phyloP scores from a whole-genome alignment of 1,139 yeast species.

The Geotrichum carabidarum region DNA sequence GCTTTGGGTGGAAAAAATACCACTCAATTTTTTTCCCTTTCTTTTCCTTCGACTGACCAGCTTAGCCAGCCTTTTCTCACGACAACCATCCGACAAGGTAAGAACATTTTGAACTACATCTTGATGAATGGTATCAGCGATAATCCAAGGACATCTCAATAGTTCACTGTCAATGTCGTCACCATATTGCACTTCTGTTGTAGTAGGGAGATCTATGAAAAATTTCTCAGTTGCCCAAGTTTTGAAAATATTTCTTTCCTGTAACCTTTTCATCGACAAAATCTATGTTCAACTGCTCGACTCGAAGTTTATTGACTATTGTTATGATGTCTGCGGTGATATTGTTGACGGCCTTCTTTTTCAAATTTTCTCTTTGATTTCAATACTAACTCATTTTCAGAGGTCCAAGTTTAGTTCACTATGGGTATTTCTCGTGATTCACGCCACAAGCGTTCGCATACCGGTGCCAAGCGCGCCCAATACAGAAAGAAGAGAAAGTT shows the following conservation, averaged over 20 bases:
- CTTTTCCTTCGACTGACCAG: conserved; percentile 16
- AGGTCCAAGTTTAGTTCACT: conserved; percentile 22
- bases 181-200: too few species aligned
- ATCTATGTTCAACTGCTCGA: not conserved
- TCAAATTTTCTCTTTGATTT: not conserved
- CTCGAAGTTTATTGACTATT: not conserved
- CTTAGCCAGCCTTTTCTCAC: conserved; percentile 18
- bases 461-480: conserved; percentile 99
- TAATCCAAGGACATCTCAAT: too few species aligned
- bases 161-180: too few species aligned
- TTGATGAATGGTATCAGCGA: too few species aligned
- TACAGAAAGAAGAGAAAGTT: conserved; percentile 99
- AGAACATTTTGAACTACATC: not conserved
- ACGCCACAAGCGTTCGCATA: conserved; percentile 99
- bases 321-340: not conserved
- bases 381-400: conserved; percentile 8
- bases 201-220: too few species aligned
- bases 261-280: too few species aligned
- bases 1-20: conserved; percentile 4
- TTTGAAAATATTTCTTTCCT: too few species aligned
- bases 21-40: conserved; percentile 16
- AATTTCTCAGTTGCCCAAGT: too few species aligned
- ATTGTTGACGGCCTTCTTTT: not conserved
- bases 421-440: conserved; percentile 99
- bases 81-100: conserved; percentile 21